phyloP scores from a whole-genome alignment of 2,329 filamentous ascomycete species.

The Neofusicoccum laricinum region DNA sequence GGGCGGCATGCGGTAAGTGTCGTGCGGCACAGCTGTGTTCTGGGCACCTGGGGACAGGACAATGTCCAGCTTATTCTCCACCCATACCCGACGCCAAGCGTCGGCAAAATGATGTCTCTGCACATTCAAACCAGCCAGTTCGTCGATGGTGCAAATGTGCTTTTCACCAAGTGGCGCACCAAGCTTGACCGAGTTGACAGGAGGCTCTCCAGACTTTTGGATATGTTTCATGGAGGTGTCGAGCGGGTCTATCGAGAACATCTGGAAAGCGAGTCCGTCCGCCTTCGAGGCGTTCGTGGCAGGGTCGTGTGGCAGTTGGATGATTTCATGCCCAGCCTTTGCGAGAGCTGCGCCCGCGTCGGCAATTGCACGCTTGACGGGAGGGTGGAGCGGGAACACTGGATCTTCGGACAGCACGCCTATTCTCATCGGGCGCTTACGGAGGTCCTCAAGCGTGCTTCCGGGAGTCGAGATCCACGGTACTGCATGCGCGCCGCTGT shows the following conservation, averaged over 20 bases:
- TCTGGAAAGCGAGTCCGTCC: neutral
- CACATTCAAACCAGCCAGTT: conserved; percentile 43
- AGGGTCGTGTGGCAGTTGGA: conserved; percentile 18
- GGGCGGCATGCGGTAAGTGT: conserved; percentile 32
- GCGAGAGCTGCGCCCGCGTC: conserved; percentile 39
- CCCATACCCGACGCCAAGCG: conserved; percentile 44
- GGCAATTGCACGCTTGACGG: conserved; percentile 39
- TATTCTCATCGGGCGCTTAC: conserved; percentile 15
- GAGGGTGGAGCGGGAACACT: conserved; percentile 2
- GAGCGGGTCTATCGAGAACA: conserved; percentile 9
- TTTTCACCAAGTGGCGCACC: neutral
- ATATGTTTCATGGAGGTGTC: neutral
- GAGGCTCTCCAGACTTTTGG: conserved; percentile 1
- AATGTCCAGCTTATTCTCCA: conserved; percentile 47
- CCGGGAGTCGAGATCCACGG: conserved; percentile 42
- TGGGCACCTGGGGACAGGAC: conserved; percentile 50
- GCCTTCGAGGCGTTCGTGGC: neutral
- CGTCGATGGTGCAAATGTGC: conserved; percentile 30
- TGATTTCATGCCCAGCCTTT: conserved; percentile 45
- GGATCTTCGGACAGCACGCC: conserved; percentile 10
- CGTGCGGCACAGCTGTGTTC: conserved; percentile 46
- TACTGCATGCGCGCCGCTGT: conserved; percentile 39
- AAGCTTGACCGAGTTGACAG: neutral
- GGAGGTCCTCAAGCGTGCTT: neutral
- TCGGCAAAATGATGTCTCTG: conserved; percentile 35